Evolutionary conservation across 169 alveolate genomes (phyloP), one percentile per base, ranked within the genome.

Genomic region (Cryptosporidium sp.): DNA sequence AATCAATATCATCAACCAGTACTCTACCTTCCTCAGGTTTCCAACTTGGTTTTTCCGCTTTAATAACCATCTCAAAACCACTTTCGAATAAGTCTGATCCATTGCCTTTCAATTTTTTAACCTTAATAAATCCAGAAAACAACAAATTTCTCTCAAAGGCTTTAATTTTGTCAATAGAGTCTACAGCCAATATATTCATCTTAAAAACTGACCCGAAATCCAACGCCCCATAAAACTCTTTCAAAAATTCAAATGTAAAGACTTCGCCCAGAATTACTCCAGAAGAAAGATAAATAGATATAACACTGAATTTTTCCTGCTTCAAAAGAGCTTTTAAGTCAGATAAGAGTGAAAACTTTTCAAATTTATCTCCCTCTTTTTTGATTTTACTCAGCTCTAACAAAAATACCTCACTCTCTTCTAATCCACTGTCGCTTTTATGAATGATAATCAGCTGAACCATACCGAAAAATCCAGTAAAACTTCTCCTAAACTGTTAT

Each of bases 91-190:
- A 18, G 33, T 37, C 16, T 31, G 18, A 8, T 39, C 18, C 23
- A 35, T 6, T 18, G 4, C 35, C 35, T 1, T 51, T 71, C 23
- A 21, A 9, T 59, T 37, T 80, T 12, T 80, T 59, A 18, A 80
- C 65, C 55, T 80, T 80, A 33, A 80, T 45, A 39, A 80, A 80
- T 8, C 89, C 89, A 9, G 89, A 80, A 48, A 80, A 80, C 45
- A 80, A 45, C 21, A 65, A 35, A 59, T 65, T 80, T 10, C 70
- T 80, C 50, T 61, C 65, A 37, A 80, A 26, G 2, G 14, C 69
- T 33, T 41, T 35, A 4, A 39, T 12, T n/a, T 21, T 29, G 5
- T 26, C 45, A 41, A 23, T 39, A 6, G 33, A 29, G 5, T 58
- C 43, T 33, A 33, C 21, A 31, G 86, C 31, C 29, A 80, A 39